These are phyloP conservation scores for Phytomonas sp. DNA, from an alignment of 208 protist species.

Conservation along the genomic window DNA sequence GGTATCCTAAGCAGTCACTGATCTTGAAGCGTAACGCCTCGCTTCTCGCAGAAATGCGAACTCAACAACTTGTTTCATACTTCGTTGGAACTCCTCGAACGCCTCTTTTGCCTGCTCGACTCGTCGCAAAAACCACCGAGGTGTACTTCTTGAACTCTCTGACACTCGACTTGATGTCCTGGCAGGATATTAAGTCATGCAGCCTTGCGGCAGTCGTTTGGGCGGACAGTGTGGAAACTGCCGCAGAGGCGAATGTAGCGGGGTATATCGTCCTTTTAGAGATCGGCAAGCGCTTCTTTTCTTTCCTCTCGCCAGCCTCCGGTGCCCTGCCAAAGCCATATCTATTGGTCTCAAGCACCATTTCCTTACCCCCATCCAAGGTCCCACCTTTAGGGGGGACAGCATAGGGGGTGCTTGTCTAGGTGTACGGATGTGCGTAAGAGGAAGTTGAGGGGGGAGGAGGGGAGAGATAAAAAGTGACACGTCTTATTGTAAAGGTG, in stretches of 20 bases:
- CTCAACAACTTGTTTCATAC: slow-evolving; percentile 45
- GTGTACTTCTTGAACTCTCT: slow-evolving; percentile 61
- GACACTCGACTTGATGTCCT: slow-evolving; percentile 38
- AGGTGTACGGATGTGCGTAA: neutral
- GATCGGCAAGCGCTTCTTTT: slow-evolving; percentile 61
- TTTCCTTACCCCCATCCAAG: slow-evolving; percentile 7
- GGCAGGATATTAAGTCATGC: slow-evolving; percentile 36
- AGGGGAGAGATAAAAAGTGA: neutral
- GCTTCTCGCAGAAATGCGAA: slow-evolving; percentile 18
- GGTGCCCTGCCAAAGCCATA: slow-evolving; percentile 63
- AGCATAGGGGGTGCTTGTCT: neutral
- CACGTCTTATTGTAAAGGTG: neutral
- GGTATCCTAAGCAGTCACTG: slow-evolving; percentile 29
- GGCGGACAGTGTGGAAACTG: slow-evolving; percentile 48
- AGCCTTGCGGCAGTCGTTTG: slow-evolving; percentile 59
- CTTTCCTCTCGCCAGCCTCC: slow-evolving; percentile 58
- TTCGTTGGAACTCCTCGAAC: slow-evolving; percentile 58
- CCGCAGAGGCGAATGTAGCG: slow-evolving; percentile 55
- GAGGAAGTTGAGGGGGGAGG: neutral
- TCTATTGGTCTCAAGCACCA: slow-evolving; percentile 60
- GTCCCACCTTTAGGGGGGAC: slow-evolving; percentile 17
- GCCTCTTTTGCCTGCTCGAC: slow-evolving; percentile 41
- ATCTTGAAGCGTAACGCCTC: slow-evolving; percentile 21
- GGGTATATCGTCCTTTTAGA: slow-evolving; percentile 76
- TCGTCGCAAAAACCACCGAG: slow-evolving; percentile 48